These are phyloP conservation scores for Glaciozyma martinii DNA, from an alignment of 768 basidiomycete species.

Conservation along the genomic window DNA sequence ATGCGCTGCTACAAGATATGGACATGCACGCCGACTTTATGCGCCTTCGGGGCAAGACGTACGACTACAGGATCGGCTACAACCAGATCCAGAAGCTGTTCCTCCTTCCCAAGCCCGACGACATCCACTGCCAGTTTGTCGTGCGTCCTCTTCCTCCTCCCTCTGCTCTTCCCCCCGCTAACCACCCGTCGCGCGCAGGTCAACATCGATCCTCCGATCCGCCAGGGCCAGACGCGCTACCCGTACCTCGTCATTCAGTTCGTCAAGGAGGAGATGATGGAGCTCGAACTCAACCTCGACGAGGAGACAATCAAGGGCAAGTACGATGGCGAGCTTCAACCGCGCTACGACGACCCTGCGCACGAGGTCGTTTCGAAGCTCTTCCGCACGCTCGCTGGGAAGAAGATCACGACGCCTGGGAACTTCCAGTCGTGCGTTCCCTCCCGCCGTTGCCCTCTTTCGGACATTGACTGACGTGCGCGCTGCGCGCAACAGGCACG, in stretches of 20 bases:
- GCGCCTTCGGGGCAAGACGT: conserved; percentile 92
- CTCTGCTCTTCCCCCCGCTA: not conserved
- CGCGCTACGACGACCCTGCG: conserved; percentile 88
- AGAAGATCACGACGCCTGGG: conserved; percentile 82
- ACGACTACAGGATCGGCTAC: conserved; percentile 96
- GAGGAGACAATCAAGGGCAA: conserved; percentile 54
- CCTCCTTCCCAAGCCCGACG: conserved; percentile 83
- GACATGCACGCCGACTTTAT: conserved; percentile 95
- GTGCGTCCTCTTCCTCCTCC: conserved; percentile 46
- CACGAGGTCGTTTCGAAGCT: conserved; percentile 91
- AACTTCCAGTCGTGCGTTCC: conserved; percentile 65
- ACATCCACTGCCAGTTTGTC: conserved; percentile 88
- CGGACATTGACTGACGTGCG: not conserved
- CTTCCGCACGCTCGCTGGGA: conserved; percentile 79
- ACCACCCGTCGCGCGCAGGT: conserved; percentile 47
- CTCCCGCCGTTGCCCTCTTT: conserved; percentile 2
- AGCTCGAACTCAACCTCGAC: conserved; percentile 82
- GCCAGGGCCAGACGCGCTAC: conserved; percentile 96
- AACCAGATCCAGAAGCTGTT: conserved; percentile 78
- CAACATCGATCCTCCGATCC: conserved; percentile 81
- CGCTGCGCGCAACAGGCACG: conserved; percentile 60
- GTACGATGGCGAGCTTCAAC: conserved; percentile 65
- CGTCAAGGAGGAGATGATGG: conserved; percentile 91
- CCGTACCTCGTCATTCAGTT: conserved; percentile 98
- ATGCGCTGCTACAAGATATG: conserved; percentile 66